Evolutionary conservation across 345 rosid species (phyloP).

Genomic region (Rhodamnia argentea): DNA sequence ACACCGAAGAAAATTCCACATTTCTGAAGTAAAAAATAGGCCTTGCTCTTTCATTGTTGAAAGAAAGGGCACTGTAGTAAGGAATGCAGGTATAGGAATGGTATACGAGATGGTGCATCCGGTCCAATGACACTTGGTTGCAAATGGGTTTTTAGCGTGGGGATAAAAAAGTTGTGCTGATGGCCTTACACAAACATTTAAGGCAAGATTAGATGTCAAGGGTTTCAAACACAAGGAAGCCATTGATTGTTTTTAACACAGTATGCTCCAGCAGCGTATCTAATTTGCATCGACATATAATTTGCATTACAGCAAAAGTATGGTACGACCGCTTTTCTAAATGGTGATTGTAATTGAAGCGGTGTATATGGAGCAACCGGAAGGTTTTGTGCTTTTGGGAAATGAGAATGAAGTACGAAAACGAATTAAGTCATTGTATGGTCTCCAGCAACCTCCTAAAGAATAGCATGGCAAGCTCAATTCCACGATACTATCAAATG

Average conservation of each 20-base stretch:
- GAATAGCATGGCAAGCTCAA: background rate
- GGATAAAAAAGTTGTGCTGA: background rate
- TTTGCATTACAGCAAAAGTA: background rate
- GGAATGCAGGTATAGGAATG: background rate
- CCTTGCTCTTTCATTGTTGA: background rate
- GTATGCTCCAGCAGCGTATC: background rate
- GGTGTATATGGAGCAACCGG: background rate
- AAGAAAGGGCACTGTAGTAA: background rate
- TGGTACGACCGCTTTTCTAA: accelerated
- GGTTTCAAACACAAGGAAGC: background rate
- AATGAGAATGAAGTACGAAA: background rate
- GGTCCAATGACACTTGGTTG: background rate
- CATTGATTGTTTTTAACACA: background rate
- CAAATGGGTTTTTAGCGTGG: background rate
- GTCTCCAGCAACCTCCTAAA: background rate
- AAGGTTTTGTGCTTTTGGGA: background rate
- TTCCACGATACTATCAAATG: background rate
- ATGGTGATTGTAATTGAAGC: background rate
- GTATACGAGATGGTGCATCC: no score
- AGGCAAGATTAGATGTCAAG: background rate
- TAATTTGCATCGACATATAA: background rate
- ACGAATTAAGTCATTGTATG: background rate
- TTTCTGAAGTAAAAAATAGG: background rate
- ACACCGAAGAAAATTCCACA: background rate
- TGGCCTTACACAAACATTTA: background rate